These are phyloP conservation scores for Candida ficus DNA, from an alignment of 805 yeast species.

Conservation along the genomic window DNA sequence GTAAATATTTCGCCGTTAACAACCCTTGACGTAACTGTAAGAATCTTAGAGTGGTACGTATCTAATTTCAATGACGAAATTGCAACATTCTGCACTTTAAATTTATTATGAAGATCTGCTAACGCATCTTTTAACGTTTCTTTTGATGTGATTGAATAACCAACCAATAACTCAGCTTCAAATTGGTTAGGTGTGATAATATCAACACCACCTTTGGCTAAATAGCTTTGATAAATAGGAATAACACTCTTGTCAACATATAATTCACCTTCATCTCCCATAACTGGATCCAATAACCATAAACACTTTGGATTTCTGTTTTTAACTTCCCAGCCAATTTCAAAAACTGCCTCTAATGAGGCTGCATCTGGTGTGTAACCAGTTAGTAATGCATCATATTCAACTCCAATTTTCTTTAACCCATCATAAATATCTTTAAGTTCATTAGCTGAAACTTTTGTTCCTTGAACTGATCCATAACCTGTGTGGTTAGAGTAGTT, in stretches of 20 bases:
- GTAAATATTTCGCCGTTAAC: slow-evolving; percentile 8
- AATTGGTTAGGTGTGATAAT: slow-evolving; percentile 88
- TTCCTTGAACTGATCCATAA: slow-evolving; percentile 53
- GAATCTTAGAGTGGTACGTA: slow-evolving; percentile 8
- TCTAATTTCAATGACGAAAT: slow-evolving; percentile 49
- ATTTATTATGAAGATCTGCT: slow-evolving; percentile 39
- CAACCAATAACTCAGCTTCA: slow-evolving; percentile 72
- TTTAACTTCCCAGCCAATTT: slow-evolving; percentile 34
- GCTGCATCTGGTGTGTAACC: slow-evolving; percentile 64
- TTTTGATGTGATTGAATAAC: slow-evolving; percentile 36
- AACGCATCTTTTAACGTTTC: slow-evolving; percentile 43
- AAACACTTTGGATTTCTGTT: slow-evolving; percentile 28
- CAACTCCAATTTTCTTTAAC: slow-evolving; percentile 26
- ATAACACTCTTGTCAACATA: slow-evolving; percentile 59
- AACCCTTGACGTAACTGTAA: slow-evolving; percentile 18
- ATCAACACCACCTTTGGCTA: slow-evolving; percentile 48
- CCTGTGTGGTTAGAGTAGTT: slow-evolving; percentile 71
- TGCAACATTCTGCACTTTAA: slow-evolving; percentile 54
- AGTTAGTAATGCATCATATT: slow-evolving; percentile 53
- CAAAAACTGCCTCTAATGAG: slow-evolving; percentile 40
- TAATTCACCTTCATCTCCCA: slow-evolving; percentile 73
- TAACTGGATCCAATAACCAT: slow-evolving; percentile 72
- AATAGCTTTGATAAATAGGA: slow-evolving; percentile 49
- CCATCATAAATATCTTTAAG: slow-evolving; percentile 37
- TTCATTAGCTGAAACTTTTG: slow-evolving; percentile 35